Base-by-base conservation (phyloP, 2,329 filamentous ascomycete species). In the Penicillium rolfsii region DNA sequence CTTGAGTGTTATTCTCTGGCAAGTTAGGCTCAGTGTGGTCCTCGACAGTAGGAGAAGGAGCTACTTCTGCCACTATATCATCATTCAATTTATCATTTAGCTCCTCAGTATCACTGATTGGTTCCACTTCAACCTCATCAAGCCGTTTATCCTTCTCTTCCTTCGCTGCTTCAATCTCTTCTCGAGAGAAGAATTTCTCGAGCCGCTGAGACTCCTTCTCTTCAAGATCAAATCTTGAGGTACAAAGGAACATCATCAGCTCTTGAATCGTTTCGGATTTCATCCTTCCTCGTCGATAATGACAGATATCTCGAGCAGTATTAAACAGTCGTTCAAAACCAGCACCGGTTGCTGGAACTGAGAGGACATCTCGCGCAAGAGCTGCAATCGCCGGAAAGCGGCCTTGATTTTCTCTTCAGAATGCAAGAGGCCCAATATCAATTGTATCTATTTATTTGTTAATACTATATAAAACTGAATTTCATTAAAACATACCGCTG, bases 401-500 rank as follows among this genome's bases (percentile, higher is more conserved):
- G n/a, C 40, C 8, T 38, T 58, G 8, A 19, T 38, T 38, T 38
- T 38, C 35, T 38, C 35, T 38, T 12, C 5, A 38, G 35, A 38
- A 38, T 12, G 35, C 5, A 38, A 38, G 35, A 38, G 35, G 9
- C 35, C 35, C 9, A 28, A 56, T 24, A 24, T 45, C 3, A 12
- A 24, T 45, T 12, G 8, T 45, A 45, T 45, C 9, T 24, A 24
- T 43, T 43, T n/a, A 40, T 43, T 11, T 4, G 40, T 24, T 43
- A 43, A 24, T 22, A 43, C 40, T 43, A 40, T 40, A 6, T 40
- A 40, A n/a, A 40, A 1, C 14, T 6, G 14, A 40, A 40, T 40
- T 40, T 3, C 8, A 9, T 52, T 46, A 36, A 38, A 48, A 49
- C 53, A n/a, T 62, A 62, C 60, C 33, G 48, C 56, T 55, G 24